Percentiles rank a stretch among this genome's conserved stretches.
These are phyloP conservation scores for Paecilomyces formosus DNA, from an alignment of 2,329 filamentous ascomycete genomes.

Conservation along the genomic window DNA sequence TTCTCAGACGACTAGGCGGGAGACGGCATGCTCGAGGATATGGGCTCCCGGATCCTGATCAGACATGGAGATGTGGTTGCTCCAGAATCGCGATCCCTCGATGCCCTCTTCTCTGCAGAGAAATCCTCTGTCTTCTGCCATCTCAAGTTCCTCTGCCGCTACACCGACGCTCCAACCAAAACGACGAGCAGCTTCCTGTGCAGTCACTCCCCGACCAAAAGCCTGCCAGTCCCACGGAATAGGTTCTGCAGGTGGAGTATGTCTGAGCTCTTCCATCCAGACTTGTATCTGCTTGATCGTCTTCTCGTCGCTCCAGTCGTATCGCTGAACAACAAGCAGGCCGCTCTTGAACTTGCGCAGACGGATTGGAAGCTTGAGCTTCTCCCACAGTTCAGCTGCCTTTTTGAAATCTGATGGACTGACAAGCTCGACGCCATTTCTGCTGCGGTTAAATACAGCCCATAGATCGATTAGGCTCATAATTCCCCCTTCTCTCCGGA, in stretches of 20 bases:
- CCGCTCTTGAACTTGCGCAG: slow-evolving; percentile 86
- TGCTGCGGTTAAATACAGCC: slow-evolving; percentile 88
- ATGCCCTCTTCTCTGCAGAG: slow-evolving; percentile 87
- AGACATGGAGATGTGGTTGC: slow-evolving; percentile 50
- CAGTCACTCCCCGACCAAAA: slow-evolving; percentile 81
- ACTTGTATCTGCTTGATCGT: slow-evolving; percentile 68
- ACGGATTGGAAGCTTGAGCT: slow-evolving; percentile 75
- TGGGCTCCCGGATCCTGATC: neutral
- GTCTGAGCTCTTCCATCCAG: slow-evolving; percentile 71
- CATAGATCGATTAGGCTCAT: slow-evolving; percentile 85
- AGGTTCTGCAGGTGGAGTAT: slow-evolving; percentile 56
- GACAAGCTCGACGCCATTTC: slow-evolving; percentile 89
- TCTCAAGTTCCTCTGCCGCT: slow-evolving; percentile 88
- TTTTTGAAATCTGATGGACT: slow-evolving; percentile 88
- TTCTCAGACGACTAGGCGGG: neutral
- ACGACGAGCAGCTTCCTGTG: slow-evolving; percentile 76
- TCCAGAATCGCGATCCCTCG: slow-evolving; percentile 89
- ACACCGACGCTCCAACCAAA: slow-evolving; percentile 98
- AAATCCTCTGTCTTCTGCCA: slow-evolving; percentile 86
- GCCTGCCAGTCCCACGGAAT: slow-evolving; percentile 66
- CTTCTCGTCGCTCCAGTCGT: slow-evolving; percentile 82
- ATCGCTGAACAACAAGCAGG: slow-evolving; percentile 84
- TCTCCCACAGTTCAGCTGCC: slow-evolving; percentile 81
- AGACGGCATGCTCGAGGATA: neutral
- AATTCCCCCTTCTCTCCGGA: slow-evolving; percentile 76